phyloP scores from a whole-genome alignment of 768 basidiomycete species.

The Cubamyces sp. region DNA sequence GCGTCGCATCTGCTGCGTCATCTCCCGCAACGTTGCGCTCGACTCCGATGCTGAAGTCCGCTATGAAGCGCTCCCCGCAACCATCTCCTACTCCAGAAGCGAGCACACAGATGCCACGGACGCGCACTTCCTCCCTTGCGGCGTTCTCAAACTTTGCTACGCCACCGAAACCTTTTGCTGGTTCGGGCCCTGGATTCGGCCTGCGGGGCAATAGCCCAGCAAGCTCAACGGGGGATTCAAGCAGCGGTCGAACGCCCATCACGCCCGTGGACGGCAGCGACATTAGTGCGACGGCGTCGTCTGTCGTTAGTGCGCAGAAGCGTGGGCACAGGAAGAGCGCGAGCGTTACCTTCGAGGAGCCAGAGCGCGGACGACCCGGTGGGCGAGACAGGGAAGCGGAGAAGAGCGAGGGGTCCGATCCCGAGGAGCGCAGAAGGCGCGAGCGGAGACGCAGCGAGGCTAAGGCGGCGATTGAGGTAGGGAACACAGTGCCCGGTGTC shows the following conservation, averaged over 20 bases:
- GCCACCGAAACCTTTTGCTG: conserved; percentile 59
- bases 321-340: conserved; percentile 51
- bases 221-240: conserved; percentile 86
- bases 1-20: neutral
- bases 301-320: conserved; percentile 29
- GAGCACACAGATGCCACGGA: neutral
- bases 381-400: conserved; percentile 34
- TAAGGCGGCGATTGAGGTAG: conserved; percentile 87
- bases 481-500: conserved; percentile 29
- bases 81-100: conserved; percentile 8
- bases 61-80: conserved; percentile 14
- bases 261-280: conserved; percentile 85
- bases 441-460: conserved; percentile 82
- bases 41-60: conserved; percentile 16
- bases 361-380: conserved; percentile 34
- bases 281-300: conserved; percentile 30
- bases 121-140: conserved; percentile 16
- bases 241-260: conserved; percentile 72
- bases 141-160: neutral
- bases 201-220: conserved; percentile 68
- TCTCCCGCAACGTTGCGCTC: conserved; percentile 1
- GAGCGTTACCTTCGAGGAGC: conserved; percentile 75
- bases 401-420: conserved; percentile 27
- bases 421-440: conserved; percentile 59
- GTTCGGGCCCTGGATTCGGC: conserved; percentile 23